These are phyloP conservation scores for Phaseolus lunatus DNA, from an alignment of 306 rosid genomes.

Conservation along the genomic window DNA sequence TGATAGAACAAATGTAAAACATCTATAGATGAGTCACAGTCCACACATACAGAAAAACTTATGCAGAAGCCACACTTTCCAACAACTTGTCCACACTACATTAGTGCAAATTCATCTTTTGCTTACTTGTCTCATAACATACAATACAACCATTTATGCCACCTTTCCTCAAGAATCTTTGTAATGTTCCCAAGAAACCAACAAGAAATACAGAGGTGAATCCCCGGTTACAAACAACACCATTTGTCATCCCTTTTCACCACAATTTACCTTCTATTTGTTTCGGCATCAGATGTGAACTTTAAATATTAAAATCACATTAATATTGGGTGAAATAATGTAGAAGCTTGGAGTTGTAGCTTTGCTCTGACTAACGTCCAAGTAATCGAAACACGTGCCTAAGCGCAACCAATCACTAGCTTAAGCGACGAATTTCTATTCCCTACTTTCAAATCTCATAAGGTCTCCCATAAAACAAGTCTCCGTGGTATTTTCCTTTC, in stretches of 20 bases:
- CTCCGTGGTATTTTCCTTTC: constrained; percentile 37
- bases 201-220: neutral
- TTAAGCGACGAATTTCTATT: constrained; percentile 4
- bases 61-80: constrained; percentile 24
- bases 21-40: neutral
- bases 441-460: neutral
- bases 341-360: too few species aligned
- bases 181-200: constrained; percentile 5
- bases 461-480: neutral
- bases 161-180: neutral
- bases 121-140: neutral
- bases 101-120: constrained; percentile 26
- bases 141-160: constrained; percentile 12
- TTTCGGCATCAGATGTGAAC: too few species aligned
- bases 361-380: too few species aligned
- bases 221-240: neutral
- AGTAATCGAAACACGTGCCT: too few species aligned
- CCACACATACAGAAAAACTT: constrained; percentile 9
- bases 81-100: neutral
- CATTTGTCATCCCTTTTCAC: neutral
- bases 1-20: constrained; percentile 14
- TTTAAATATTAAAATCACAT: too few species aligned
- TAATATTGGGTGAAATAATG: too few species aligned
- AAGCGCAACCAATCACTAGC: too few species aligned
- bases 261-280: neutral